phyloP scores from a whole-genome alignment of 208 protist genomes.

The Acanthamoeba rhysodes region DNA sequence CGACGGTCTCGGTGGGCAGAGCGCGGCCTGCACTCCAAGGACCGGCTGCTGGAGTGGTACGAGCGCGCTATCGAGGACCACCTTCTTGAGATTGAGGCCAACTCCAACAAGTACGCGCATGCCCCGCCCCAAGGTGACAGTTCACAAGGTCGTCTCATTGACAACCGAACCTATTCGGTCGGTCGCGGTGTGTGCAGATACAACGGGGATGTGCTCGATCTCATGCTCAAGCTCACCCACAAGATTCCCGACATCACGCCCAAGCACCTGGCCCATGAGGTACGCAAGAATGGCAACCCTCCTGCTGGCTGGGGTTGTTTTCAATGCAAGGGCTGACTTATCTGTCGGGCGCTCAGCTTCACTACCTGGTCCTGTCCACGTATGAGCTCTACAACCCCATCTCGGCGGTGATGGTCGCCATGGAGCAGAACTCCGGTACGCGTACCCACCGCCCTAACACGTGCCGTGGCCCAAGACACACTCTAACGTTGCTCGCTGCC shows the following conservation, averaged over 20 bases:
- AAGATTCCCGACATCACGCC: slow-evolving; percentile 14
- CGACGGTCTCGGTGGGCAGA: background rate
- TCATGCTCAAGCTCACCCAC: slow-evolving; percentile 36
- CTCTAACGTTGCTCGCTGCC: background rate
- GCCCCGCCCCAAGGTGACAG: background rate
- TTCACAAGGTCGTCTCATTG: background rate
- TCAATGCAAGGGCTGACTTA: background rate
- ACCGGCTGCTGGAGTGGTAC: background rate
- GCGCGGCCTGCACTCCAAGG: background rate
- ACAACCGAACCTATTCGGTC: background rate
- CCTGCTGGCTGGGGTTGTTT: background rate
- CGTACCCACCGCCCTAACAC: too few species aligned
- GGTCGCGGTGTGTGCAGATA: background rate
- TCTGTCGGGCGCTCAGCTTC: background rate
- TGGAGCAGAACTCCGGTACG: background rate
- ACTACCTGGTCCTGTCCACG: slow-evolving; percentile 11
- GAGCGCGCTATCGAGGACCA: background rate
- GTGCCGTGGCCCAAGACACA: background rate
- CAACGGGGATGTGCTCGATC: slow-evolving; percentile 13
- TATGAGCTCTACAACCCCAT: slow-evolving; percentile 47
- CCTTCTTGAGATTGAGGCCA: background rate
- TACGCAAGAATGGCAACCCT: background rate
- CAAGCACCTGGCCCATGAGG: background rate
- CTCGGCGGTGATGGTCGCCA: background rate
- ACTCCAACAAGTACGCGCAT: slow-evolving; percentile 4